phyloP scores from a whole-genome alignment of 805 yeast species.

The Scheffersomyces stipitis region DNA sequence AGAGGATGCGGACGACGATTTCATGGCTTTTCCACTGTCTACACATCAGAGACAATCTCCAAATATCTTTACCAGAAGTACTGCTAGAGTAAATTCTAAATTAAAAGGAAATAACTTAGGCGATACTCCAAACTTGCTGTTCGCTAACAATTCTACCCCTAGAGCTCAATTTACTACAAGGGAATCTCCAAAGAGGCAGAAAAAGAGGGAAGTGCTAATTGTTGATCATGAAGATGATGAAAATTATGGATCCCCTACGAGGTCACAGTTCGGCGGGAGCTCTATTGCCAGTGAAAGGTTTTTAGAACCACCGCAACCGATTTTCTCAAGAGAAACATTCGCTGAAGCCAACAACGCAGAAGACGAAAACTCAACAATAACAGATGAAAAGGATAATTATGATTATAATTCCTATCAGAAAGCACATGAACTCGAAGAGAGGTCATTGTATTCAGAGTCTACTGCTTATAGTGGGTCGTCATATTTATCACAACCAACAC shows the following conservation, averaged over 20 bases:
- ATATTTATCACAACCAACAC: constrained; percentile 16
- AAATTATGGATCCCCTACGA: constrained; percentile 38
- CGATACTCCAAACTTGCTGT: constrained; percentile 28
- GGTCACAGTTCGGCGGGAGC: constrained; percentile 26
- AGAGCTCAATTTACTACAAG: constrained; percentile 66
- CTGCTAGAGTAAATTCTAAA: constrained; percentile 19
- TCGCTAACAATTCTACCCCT: constrained; percentile 34
- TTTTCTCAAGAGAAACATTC: constrained; percentile 60
- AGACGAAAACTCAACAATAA: constrained; percentile 29
- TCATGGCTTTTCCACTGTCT: constrained; percentile 31
- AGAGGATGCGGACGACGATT: constrained; percentile 15
- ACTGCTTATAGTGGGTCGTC: constrained; percentile 36
- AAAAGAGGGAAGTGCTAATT: constrained; percentile 48
- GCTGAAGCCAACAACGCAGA: constrained; percentile 52
- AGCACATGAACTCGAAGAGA: constrained; percentile 31
- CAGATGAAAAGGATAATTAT: constrained; percentile 16
- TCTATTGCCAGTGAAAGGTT: constrained; percentile 48
- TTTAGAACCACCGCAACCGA: constrained; percentile 64
- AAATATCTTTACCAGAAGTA: constrained; percentile 41
- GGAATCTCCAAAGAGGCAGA: constrained; percentile 70
- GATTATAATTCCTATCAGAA: constrained; percentile 15
- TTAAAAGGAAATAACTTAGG: constrained; percentile 17
- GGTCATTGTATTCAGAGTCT: constrained; percentile 35
- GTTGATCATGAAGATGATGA: constrained; percentile 34
- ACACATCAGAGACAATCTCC: constrained; percentile 42